Conservation (phyloP, 2,329 filamentous ascomycete species). For the Shiraia bambusicola region DNA sequence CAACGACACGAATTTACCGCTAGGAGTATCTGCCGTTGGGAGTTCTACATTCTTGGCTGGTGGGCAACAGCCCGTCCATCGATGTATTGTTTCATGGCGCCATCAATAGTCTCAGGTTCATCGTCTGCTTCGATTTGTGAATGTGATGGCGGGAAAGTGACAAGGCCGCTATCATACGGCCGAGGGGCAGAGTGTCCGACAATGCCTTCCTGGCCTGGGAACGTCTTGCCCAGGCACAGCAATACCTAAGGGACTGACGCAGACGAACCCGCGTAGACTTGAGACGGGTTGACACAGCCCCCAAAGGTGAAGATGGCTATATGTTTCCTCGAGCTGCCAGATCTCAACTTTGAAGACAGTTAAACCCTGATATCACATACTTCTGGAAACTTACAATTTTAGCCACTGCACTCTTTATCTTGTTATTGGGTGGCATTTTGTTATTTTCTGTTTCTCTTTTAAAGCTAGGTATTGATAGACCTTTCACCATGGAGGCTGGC, state of each 20-base stretch:
- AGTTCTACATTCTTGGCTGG: conserved; percentile 5
- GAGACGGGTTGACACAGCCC: no score
- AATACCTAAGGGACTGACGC: conserved; percentile 17
- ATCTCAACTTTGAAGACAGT: background rate
- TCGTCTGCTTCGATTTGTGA: no score
- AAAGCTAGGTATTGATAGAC: background rate
- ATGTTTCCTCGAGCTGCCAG: conserved; percentile 1
- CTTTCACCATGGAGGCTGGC: conserved; percentile 22
- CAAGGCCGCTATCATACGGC: conserved; percentile 4
- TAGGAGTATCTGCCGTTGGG: background rate
- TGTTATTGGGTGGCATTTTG: background rate
- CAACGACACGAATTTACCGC: background rate
- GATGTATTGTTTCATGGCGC: background rate
- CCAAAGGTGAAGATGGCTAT: no score
- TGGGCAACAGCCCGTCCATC: background rate
- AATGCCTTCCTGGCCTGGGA: conserved; percentile 7
- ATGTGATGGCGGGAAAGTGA: background rate
- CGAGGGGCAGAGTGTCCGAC: conserved; percentile 6
- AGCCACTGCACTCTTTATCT: no score
- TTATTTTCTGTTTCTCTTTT: background rate
- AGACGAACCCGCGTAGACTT: conserved; percentile 11
- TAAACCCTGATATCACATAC: no score
- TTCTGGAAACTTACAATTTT: no score
- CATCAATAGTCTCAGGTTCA: background rate
- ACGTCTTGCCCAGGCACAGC: conserved; percentile 8